Base-by-base conservation (phyloP, 2,329 filamentous ascomycete species). In the Fusarium torulosum region DNA sequence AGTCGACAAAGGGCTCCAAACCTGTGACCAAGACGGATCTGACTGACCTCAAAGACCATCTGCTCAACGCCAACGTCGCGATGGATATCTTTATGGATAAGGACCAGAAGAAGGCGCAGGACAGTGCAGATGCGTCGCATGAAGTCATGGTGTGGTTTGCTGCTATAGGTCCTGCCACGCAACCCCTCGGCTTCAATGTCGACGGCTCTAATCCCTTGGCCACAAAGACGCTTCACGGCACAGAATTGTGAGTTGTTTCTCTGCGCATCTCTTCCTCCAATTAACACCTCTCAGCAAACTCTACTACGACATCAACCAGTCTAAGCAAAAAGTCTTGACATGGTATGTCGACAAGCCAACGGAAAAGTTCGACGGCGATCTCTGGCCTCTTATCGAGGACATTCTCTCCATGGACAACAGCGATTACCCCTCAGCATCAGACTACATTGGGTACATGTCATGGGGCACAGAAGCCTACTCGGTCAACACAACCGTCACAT, bases 141-240 rank as follows among this genome's bases (percentile, higher is more conserved):
- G 86, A 88, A 77, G 78, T 88, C 75, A 87, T 87, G 84, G 80
- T 88, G 35, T 87, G 84, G 84, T 81, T 88, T 62, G 84, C 80
- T 4, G 75, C 77, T 6, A 82, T 82, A 45, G 85, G 85, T 4
- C 17, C 74, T 3, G 75, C 80, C 3, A 80, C 84, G 1, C 79
- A 85, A 62, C 82, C 84, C 25, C 79, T 86, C 61, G 85, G 85
- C 41, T 72, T 72, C 5, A 52, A 60, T 15, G 46, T 76, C 2
- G 54, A 66, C 3, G 49, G 72, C 0, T 78, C 77, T 9, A 62
- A 67, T 8, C 63, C 75, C 0, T 60, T 80, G 1, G 69, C 75
- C 4, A 82, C 75, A 0, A 71, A 78, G 57, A 76, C 71, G 0
- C 23, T 86, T 3, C 75, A 82, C 23, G 80, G 79, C 3, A 81